Conservation (phyloP, 2,329 filamentous ascomycete genomes). For the Trichoderma endophyticum region DNA sequence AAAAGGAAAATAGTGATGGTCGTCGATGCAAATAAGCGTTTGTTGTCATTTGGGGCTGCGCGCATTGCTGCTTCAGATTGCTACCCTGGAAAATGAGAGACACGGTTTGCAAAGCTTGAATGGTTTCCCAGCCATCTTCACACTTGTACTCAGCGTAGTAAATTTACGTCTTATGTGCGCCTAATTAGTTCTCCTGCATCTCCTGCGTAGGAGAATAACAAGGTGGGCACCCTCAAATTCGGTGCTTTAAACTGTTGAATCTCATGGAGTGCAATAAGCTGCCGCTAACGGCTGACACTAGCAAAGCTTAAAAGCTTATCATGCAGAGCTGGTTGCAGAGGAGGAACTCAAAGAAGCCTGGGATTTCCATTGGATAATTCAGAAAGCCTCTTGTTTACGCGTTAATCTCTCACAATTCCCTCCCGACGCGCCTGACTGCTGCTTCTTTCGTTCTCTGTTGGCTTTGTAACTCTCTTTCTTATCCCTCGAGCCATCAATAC, state of each 20-base stretch:
- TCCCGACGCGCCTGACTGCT: not conserved
- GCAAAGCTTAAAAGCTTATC: not conserved
- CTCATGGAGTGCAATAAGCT: not conserved
- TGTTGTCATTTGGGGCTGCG: not conserved
- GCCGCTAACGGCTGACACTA: not conserved
- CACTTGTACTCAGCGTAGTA: not conserved
- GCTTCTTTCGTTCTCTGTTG: not conserved
- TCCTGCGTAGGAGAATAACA: not conserved
- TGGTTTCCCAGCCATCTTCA: not conserved
- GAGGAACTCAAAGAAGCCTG: not conserved
- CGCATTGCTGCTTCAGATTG: not conserved
- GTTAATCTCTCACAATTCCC: not conserved
- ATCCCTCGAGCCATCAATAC: too few species aligned
- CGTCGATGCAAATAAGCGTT: not conserved
- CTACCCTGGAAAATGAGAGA: not conserved
- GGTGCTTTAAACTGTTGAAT: not conserved
- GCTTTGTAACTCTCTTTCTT: not conserved
- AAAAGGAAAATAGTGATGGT: not conserved
- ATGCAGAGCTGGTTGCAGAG: not conserved
- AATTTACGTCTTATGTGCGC: not conserved
- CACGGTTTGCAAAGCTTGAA: not conserved
- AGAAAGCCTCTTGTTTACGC: not conserved
- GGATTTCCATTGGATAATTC: not conserved
- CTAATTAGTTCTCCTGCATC: not conserved
- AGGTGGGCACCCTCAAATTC: not conserved